Base-by-base conservation (phyloP, 2,329 filamentous ascomycete genomes). In the Fusarium austroafricanum region DNA sequence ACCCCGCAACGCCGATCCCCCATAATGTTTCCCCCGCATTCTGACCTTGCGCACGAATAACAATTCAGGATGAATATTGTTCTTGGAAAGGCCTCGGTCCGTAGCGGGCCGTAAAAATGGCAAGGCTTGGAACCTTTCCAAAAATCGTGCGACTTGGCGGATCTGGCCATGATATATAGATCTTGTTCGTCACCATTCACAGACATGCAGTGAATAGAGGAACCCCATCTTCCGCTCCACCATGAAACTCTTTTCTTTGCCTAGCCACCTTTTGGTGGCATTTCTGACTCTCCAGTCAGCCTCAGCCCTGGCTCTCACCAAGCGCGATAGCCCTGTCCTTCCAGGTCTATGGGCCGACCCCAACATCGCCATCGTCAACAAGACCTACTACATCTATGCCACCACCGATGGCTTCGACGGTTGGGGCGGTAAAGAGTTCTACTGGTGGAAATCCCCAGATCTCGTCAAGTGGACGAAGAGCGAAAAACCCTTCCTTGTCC, bases 351-450 rank as follows among this genome's bases (percentile, higher is more conserved):
- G 79, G 55, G 83, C 82, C 0, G 83, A 84, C 44, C 83, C 83
- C 15, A 84, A 84, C 69, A 81, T 84, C 23, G 80, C 75, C 18
- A 75, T 81, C 17, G 82, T 81, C 55, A 75, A 78, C 51, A 73
- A 79, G 18, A 79, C 77, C 6, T 84, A 82, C 63, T 84, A 84
- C 72, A 79, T 84, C 42, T 84, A 83, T 58, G 76, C 78, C 2
- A 85, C 83, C 1, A 82, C 81, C 0, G 83, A 84, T 49, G 82
- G 83, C 14, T 79, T 77, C 45, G 52, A 76, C 2, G 77, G 78
- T 31, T 84, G 83, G 83, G 77, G 81, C 0, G 81, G 81, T 6
- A 77, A 83, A 31, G 75, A 76, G n/a, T 84, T 84, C 65, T 84
- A 82, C 66, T 77, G 76, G 46, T 84, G 83, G 83, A 81, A 80